Conservation (phyloP, 345 rosid species). For the Citrus unshiu region DNA sequence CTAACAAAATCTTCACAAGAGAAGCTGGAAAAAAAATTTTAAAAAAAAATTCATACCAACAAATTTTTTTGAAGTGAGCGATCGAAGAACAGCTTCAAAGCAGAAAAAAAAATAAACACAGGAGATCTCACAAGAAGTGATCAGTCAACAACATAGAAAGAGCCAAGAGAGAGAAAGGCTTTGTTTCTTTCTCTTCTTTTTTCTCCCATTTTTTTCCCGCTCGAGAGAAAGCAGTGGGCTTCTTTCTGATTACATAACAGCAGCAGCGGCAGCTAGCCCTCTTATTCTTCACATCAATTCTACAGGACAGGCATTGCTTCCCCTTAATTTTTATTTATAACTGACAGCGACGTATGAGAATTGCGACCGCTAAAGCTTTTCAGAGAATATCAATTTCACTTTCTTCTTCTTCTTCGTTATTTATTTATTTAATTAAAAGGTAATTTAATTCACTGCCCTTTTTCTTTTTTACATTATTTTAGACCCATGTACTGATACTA, state of each 20-base stretch:
- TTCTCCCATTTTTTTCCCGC: constrained; percentile 27
- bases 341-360: constrained; percentile 46
- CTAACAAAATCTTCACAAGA: not conserved
- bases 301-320: no score
- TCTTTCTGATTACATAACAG: not conserved
- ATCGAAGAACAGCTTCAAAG: not conserved
- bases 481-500: no score
- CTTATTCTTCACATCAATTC: no score
- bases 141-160: constrained; percentile 5
- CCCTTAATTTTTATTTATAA: constrained; percentile 17
- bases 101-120: not conserved
- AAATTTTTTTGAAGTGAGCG: not conserved
- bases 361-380: constrained; percentile 24
- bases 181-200: not conserved
- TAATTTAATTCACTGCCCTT: not conserved
- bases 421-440: not conserved
- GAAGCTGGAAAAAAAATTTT: not conserved
- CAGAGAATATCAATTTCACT: constrained; percentile 7
- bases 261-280: no score
- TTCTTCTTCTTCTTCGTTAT: not conserved
- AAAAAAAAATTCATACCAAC: not conserved
- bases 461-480: no score
- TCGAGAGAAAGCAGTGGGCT: not conserved
- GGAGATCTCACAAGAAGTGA: not conserved
- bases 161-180: constrained; percentile 14